These are phyloP conservation scores for Grosmannia penicillata DNA, from an alignment of 2,329 filamentous ascomycete species.

Conservation along the genomic window DNA sequence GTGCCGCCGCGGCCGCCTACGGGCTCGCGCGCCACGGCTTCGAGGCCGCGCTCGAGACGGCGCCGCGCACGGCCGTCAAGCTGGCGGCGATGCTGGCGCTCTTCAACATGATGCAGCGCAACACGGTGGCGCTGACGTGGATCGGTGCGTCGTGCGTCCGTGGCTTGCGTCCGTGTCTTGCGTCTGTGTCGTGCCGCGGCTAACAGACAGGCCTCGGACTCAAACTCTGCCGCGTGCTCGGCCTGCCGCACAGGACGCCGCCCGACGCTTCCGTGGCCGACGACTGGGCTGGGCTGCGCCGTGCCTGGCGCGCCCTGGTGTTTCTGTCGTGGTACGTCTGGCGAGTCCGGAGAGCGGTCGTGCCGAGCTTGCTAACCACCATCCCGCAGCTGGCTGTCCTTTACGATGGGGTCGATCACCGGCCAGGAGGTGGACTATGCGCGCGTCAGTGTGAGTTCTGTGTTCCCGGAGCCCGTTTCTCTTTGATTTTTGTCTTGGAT, in stretches of 20 bases:
- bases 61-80: slow-evolving; percentile 15
- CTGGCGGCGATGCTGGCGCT: slow-evolving; percentile 16
- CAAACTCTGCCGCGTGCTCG: slow-evolving; percentile 12
- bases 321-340: slow-evolving; percentile 16
- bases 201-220: slow-evolving; percentile 13
- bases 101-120: slow-evolving; percentile 17
- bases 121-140: slow-evolving; percentile 15
- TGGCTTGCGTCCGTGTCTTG: not conserved
- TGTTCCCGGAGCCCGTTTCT: too few species aligned
- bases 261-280: slow-evolving; percentile 3
- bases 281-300: slow-evolving; percentile 13
- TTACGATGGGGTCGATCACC: slow-evolving; percentile 16
- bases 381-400: slow-evolving; percentile 15
- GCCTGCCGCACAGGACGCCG: slow-evolving; percentile 8
- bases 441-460: slow-evolving; percentile 7
- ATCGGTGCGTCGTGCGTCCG: slow-evolving; percentile 7
- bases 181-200: too few species aligned
- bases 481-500: too few species aligned
- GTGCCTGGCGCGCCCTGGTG: slow-evolving; percentile 16
- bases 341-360: too few species aligned
- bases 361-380: too few species aligned
- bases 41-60: slow-evolving; percentile 13
- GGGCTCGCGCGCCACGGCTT: slow-evolving; percentile 15
- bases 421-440: slow-evolving; percentile 13
- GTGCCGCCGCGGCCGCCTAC: slow-evolving; percentile 12